Percentiles rank a stretch among this genome's conserved stretches.
phyloP scores from a whole-genome alignment of 139 green algal genomes.

The Chlorella sp. region DNA sequence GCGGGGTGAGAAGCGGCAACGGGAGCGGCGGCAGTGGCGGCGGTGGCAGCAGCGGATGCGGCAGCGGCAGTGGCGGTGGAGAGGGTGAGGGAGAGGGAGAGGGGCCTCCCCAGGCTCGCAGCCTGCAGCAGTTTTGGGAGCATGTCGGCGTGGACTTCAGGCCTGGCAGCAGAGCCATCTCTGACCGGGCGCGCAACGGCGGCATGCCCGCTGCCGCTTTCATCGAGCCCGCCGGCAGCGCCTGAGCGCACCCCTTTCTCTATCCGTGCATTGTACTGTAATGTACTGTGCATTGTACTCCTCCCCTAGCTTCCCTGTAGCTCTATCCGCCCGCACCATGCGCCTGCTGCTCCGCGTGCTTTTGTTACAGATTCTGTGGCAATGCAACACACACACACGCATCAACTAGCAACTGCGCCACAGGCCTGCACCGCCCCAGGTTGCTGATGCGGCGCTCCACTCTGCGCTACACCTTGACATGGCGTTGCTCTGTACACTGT shows the following conservation, averaged over 20 bases:
- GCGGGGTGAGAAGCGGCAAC: not conserved
- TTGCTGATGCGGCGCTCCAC: not conserved
- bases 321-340: too few species aligned
- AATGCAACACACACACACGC: not conserved
- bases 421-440: too few species aligned
- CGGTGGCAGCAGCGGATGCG: not conserved
- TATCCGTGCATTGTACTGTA: not conserved
- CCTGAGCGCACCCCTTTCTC: too few species aligned
- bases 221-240: not conserved
- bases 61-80: constrained; percentile 8
- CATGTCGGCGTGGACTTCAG: constrained; percentile 47
- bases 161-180: not conserved
- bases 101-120: not conserved
- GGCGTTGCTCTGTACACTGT: too few species aligned
- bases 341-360: too few species aligned
- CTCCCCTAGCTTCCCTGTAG: not conserved
- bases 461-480: too few species aligned
- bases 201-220: constrained; percentile 5
- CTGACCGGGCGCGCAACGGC: not conserved
- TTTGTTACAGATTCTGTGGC: too few species aligned
- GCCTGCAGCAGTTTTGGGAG: constrained; percentile 42
- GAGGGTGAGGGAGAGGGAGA: too few species aligned
- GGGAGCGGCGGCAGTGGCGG: not conserved
- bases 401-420: not conserved
- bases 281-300: not conserved